These are phyloP conservation scores for Cyberlindnera lachancei DNA, from an alignment of 805 yeast genomes.

Conservation along the genomic window DNA sequence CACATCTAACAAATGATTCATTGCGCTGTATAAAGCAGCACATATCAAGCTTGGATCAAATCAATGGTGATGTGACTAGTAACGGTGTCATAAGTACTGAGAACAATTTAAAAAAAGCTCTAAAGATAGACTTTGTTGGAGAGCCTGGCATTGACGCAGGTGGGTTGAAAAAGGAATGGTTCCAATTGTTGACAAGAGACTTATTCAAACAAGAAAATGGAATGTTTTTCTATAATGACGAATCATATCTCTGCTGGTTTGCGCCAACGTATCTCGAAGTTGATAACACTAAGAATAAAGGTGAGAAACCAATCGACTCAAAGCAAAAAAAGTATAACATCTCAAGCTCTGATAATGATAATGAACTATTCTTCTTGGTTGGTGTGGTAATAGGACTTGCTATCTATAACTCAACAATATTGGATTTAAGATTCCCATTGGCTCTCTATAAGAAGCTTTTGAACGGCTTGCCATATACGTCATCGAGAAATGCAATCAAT, in stretches of 20 bases:
- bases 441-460: constrained; percentile 72
- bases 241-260: constrained; percentile 75
- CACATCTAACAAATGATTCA: constrained; percentile 66
- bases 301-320: no score
- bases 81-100: no score
- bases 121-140: constrained; percentile 71
- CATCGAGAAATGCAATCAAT: constrained; percentile 41
- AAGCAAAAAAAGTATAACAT: no score
- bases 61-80: no score
- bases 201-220: constrained; percentile 65
- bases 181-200: constrained; percentile 60
- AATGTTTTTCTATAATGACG: constrained; percentile 58
- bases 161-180: constrained; percentile 93
- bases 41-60: no score
- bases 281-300: no score
- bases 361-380: constrained; percentile 61
- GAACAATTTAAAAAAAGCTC: constrained; percentile 60
- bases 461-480: no score
- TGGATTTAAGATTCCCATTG: constrained; percentile 71
- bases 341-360: no score
- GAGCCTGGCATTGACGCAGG: constrained; percentile 97
- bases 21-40: constrained; percentile 51
- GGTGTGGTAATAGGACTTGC: constrained; percentile 90
- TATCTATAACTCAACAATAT: constrained; percentile 79
- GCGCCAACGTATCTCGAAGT: constrained; percentile 37